phyloP scores from a whole-genome alignment of 164 flowering plant species.

The Nymphaea colorata region DNA sequence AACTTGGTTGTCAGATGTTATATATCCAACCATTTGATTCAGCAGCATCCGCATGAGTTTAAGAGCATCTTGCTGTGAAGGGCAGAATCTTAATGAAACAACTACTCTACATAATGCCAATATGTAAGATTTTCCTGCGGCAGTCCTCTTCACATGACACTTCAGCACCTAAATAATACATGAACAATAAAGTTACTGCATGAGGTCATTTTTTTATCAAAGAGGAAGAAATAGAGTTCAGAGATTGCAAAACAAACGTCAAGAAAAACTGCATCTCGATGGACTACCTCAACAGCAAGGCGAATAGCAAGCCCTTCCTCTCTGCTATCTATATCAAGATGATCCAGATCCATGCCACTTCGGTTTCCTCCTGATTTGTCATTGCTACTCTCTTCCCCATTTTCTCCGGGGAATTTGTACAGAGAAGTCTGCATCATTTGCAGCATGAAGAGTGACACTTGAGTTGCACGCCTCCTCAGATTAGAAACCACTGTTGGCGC shows the following conservation, averaged over 20 bases:
- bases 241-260: background rate
- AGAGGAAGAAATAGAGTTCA: background rate
- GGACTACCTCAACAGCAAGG: conserved; percentile 67
- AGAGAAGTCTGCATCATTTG: conserved; percentile 92
- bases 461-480: conserved; percentile 73
- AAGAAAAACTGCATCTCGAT: background rate
- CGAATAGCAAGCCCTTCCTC: conserved; percentile 94
- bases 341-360: conserved; percentile 12
- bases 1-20: conserved; percentile 54
- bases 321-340: conserved; percentile 37
- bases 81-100: conserved; percentile 43
- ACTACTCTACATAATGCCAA: conserved; percentile 57
- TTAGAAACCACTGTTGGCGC: conserved; percentile 49
- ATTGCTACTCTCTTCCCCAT: conserved; percentile 18
- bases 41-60: conserved; percentile 61
- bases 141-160: conserved; percentile 56
- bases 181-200: background rate
- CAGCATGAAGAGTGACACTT: conserved; percentile 91
- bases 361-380: conserved; percentile 17
- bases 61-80: conserved; percentile 55
- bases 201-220: background rate
- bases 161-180: conserved; percentile 38
- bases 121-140: conserved; percentile 70
- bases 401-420: conserved; percentile 26
- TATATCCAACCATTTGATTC: conserved; percentile 27